Conservation (phyloP, 164 flowering plant genomes). For the Houttuynia cordata region DNA sequence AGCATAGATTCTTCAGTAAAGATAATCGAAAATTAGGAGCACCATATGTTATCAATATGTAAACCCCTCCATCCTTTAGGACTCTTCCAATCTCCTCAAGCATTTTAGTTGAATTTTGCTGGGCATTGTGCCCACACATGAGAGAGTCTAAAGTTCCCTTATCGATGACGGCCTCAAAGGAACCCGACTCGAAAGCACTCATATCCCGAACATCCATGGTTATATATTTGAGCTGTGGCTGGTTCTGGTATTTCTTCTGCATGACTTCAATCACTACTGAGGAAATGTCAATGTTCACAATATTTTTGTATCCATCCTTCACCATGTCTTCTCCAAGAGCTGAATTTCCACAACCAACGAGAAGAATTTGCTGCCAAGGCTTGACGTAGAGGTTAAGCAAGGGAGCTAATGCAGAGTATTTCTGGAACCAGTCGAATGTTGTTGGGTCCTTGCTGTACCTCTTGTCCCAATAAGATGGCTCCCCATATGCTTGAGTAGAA, state of each 20-base stretch:
- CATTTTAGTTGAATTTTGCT: slow-evolving; percentile 52
- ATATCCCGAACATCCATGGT: slow-evolving; percentile 75
- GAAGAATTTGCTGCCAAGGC: slow-evolving; percentile 35
- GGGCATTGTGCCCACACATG: slow-evolving; percentile 70
- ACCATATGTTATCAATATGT: slow-evolving; percentile 41
- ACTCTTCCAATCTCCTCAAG: slow-evolving; percentile 75
- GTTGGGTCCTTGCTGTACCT: slow-evolving; percentile 53
- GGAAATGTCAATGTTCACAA: slow-evolving; percentile 71
- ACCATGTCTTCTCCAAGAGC: slow-evolving; percentile 74
- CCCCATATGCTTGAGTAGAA: slow-evolving; percentile 67
- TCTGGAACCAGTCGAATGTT: slow-evolving; percentile 91
- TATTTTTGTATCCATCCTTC: slow-evolving; percentile 61
- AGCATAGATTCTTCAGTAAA: neutral
- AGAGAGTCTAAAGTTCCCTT: slow-evolving; percentile 89
- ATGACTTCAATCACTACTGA: slow-evolving; percentile 73
- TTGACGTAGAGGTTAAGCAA: slow-evolving; percentile 52
- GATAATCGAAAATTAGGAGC: slow-evolving; percentile 3
- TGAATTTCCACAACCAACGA: slow-evolving; percentile 87
- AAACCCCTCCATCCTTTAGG: slow-evolving; percentile 69
- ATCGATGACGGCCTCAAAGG: slow-evolving; percentile 61
- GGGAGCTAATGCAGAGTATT: slow-evolving; percentile 57
- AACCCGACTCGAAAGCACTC: slow-evolving; percentile 45
- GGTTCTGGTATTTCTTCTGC: slow-evolving; percentile 37
- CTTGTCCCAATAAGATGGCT: slow-evolving; percentile 78
- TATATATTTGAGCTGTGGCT: slow-evolving; percentile 54